Base-by-base conservation (phyloP, 2,329 filamentous ascomycete genomes). In the Lachnellula cervina region DNA sequence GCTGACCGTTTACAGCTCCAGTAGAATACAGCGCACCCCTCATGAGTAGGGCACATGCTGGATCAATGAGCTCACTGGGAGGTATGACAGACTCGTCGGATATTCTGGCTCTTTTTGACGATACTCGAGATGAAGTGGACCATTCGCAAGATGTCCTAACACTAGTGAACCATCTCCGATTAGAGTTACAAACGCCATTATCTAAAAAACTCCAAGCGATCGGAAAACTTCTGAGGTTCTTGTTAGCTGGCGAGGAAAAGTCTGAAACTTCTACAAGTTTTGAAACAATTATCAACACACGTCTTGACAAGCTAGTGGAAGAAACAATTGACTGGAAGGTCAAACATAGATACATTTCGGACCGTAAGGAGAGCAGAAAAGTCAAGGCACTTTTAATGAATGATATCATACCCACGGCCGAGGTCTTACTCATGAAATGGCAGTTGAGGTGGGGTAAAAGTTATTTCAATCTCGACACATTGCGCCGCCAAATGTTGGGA, bases 401-500 rank as follows among this genome's bases (percentile, higher is more conserved):
- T 6, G 37, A 44, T 6, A n/a, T 55, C 14, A 34, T 51, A 14
- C 52, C 52, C 9, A 25, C 7, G 9, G 46, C 47, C 3, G 13
- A 46, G n/a, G 38, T 40, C 23, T 32, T 56, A 9, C 54, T 48
- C 37, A 14, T 34, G 14, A 49, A 32, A 51, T 68, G 66, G 66
- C 50, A 62, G 51, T 4, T 57, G 5, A 53, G 54, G 21, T 62
- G 63, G 35, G 59, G 53, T 8, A 44, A 42, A 2, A 37, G 44
- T 17, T 66, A 64, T 28, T 51, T 59, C 37, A 44, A 51, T 1
- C 62, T 66, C 37, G 61, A 66, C 34, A 23, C 40, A 6, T 48
- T 52, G 16, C 61, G 65, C 21, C 49, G 56, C 35, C 47, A 60
- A 21, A 60, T 66, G 56, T 51, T 55, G 32, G 25, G 35, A 7